phyloP scores from a whole-genome alignment of 139 green algal species.

The Mesotaenium endlicherianum region DNA sequence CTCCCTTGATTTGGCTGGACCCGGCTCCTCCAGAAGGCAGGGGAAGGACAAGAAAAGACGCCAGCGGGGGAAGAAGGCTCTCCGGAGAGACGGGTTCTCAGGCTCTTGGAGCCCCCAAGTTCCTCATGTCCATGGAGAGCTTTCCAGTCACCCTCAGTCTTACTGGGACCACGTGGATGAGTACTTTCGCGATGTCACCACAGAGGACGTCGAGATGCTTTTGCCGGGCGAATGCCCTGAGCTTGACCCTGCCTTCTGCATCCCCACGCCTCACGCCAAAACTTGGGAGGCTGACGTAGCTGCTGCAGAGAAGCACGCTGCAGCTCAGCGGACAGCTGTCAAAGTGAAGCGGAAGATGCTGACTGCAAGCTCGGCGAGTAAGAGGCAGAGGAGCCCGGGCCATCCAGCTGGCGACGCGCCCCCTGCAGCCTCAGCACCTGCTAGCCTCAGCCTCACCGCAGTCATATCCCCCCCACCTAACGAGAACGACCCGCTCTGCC shows the following conservation, averaged over 20 bases:
- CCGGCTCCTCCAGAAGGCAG: background rate
- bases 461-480: slow-evolving; percentile 22
- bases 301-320: background rate
- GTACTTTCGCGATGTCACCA: slow-evolving; percentile 53
- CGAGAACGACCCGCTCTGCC: slow-evolving; percentile 41
- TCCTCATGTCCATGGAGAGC: too few relatives aligned
- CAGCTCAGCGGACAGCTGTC: background rate
- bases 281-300: slow-evolving; percentile 45
- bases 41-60: background rate
- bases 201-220: slow-evolving; percentile 42
- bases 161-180: slow-evolving; percentile 49
- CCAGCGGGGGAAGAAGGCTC: background rate
- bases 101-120: background rate
- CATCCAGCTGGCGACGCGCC: background rate
- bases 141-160: background rate
- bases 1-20: background rate
- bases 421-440: background rate
- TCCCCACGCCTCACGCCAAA: slow-evolving; percentile 36
- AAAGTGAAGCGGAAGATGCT: slow-evolving; percentile 31
- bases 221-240: background rate
- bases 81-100: background rate
- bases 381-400: slow-evolving; percentile 2
- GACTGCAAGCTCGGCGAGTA: slow-evolving; percentile 25
- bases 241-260: slow-evolving; percentile 21
- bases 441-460: too few relatives aligned